Percentiles rank a stretch among this genome's conserved stretches.
Evolutionary conservation across 164 flowering plant genomes (phyloP).

Genomic region (Vitis amurensis): DNA sequence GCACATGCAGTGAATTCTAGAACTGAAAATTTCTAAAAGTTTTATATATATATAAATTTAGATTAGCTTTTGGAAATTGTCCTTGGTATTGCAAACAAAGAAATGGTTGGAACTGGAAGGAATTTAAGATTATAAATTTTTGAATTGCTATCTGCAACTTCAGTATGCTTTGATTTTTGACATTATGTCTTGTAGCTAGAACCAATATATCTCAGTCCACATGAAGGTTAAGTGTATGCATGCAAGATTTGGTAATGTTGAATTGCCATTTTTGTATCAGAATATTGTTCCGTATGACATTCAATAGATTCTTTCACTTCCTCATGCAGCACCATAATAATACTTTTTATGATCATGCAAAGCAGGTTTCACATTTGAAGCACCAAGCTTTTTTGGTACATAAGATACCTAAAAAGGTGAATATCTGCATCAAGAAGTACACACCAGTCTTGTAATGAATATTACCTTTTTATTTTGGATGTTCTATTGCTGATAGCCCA

Average conservation of each 20-base stretch:
- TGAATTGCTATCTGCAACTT: not conserved
- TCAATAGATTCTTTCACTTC: not conserved
- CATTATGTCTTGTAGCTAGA: not conserved
- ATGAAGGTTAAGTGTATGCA: not conserved
- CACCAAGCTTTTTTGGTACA: slow-evolving; percentile 39
- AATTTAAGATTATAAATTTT: not conserved
- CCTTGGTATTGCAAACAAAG: not conserved
- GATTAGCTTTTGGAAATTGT: no score
- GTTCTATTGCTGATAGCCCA: no score
- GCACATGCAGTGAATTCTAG: not conserved
- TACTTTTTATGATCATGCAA: slow-evolving; percentile 1
- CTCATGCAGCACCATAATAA: not conserved
- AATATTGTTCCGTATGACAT: not conserved
- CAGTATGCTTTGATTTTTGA: not conserved
- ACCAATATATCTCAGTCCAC: no score
- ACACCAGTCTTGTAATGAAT: not conserved
- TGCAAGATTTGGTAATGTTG: not conserved
- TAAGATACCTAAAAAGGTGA: slow-evolving; percentile 42
- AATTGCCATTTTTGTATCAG: not conserved
- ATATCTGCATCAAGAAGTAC: not conserved
- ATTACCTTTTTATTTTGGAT: no score
- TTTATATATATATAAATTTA: not conserved
- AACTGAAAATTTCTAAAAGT: not conserved
- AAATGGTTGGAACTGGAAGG: not conserved
- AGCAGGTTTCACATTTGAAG: slow-evolving; percentile 45